phyloP scores from a whole-genome alignment of 179 eudicot species.

The Vitellaria paradoxa region DNA sequence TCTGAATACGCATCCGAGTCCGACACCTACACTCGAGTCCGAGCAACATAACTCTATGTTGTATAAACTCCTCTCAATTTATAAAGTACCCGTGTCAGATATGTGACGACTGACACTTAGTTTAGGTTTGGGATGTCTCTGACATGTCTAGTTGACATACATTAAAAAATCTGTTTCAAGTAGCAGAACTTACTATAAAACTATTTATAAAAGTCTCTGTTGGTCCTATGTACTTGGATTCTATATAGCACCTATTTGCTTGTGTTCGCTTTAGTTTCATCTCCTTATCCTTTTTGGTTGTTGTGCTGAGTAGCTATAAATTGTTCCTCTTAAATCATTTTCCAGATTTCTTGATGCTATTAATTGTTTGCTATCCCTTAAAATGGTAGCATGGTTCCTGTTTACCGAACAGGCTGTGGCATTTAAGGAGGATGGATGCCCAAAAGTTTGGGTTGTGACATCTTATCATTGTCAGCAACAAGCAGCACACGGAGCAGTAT shows the following conservation, averaged over 20 bases:
- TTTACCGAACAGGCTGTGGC: slow-evolving; percentile 68
- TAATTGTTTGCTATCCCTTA: background rate
- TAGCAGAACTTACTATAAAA: too few species aligned
- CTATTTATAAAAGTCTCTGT: too few species aligned
- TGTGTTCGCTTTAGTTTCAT: background rate
- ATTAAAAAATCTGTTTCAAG: too few species aligned
- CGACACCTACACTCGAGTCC: too few species aligned
- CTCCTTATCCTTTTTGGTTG: background rate
- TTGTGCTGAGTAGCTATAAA: background rate
- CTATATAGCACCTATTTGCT: background rate
- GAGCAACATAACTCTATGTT: too few species aligned
- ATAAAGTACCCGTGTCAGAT: too few species aligned
- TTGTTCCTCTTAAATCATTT: background rate
- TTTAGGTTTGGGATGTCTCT: too few species aligned
- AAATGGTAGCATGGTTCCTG: slow-evolving; percentile 2
- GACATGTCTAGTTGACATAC: too few species aligned
- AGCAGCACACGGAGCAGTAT: slow-evolving; percentile 91
- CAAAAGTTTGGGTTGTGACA: slow-evolving; percentile 94
- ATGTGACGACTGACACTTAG: too few species aligned
- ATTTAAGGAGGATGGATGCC: slow-evolving; percentile 91
- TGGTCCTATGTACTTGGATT: background rate
- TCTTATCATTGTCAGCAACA: slow-evolving; percentile 88
- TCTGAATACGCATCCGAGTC: too few species aligned
- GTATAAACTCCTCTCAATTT: too few species aligned
- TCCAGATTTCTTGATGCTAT: slow-evolving; percentile 7